Evolutionary conservation across 257 asterid genomes (phyloP).

Genomic region (Gentiana macrophylla): DNA sequence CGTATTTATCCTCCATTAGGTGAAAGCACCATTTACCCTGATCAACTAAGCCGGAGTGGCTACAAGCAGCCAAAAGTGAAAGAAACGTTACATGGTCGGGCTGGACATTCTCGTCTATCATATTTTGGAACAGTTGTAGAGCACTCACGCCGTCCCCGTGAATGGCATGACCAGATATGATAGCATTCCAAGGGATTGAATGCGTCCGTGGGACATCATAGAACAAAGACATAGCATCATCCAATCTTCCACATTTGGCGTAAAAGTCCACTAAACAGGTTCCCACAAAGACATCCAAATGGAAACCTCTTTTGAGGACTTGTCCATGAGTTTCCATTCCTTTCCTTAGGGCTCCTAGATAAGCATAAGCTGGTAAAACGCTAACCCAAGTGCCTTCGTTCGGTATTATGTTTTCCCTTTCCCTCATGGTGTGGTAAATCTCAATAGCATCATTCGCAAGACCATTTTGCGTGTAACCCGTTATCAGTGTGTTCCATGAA

Average conservation of each 20-base stretch:
- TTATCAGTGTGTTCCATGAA: constrained; percentile 77
- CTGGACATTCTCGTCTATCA: constrained; percentile 46
- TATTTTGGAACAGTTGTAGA: constrained; percentile 39
- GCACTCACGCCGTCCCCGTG: constrained; percentile 62
- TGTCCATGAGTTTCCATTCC: constrained; percentile 57
- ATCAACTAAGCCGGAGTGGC: constrained; percentile 70
- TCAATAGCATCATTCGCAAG: constrained; percentile 58
- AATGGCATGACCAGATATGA: constrained; percentile 66
- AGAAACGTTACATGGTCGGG: constrained; percentile 72
- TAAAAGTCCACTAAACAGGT: constrained; percentile 70
- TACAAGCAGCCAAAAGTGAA: constrained; percentile 58
- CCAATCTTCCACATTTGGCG: constrained; percentile 68
- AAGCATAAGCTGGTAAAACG: constrained; percentile 68
- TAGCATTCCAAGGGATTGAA: constrained; percentile 57
- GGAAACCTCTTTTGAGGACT: constrained; percentile 38
- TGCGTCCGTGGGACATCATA: constrained; percentile 31
- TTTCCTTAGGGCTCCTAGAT: constrained; percentile 64
- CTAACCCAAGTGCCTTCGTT: constrained; percentile 68
- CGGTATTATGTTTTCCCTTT: constrained; percentile 27
- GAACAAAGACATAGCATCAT: constrained; percentile 53
- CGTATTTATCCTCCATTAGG: constrained; percentile 44
- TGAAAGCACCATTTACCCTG: constrained; percentile 48
- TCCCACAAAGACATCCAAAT: constrained; percentile 47
- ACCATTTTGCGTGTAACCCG: constrained; percentile 81
- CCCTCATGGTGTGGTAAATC: constrained; percentile 35